Percentiles rank a stretch among this genome's conserved stretches.
phyloP scores from a whole-genome alignment of 202 grass and related monocot species.

The Digitaria exilis region DNA sequence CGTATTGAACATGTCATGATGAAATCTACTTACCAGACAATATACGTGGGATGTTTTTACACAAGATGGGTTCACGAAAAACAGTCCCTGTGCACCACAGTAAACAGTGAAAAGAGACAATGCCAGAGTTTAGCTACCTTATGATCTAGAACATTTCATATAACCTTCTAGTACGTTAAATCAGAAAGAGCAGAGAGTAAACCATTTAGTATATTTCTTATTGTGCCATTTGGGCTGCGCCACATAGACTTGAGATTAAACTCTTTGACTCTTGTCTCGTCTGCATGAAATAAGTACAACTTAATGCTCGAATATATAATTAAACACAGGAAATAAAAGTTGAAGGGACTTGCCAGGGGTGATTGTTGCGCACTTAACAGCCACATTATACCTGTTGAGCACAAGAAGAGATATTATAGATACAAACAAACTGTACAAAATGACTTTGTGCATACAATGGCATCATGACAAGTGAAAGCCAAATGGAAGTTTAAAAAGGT shows the following conservation, averaged over 20 bases:
- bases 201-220: conserved; percentile 93
- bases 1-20: background rate
- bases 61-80: conserved; percentile 90
- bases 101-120: conserved; percentile 4
- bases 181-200: conserved; percentile 34
- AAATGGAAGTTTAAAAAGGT: background rate
- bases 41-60: conserved; percentile 72
- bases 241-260: conserved; percentile 96
- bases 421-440: conserved; percentile 10
- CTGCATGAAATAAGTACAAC: conserved; percentile 42
- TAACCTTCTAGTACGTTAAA: background rate
- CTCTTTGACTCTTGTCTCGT: conserved; percentile 85
- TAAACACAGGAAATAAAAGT: conserved; percentile 25
- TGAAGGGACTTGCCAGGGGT: conserved; percentile 67
- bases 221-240: conserved; percentile 92
- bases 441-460: background rate
- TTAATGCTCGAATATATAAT: conserved; percentile 18
- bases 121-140: background rate
- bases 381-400: conserved; percentile 79
- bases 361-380: conserved; percentile 93
- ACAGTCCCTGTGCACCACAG: conserved; percentile 60
- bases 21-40: conserved; percentile 65
- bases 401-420: conserved; percentile 18
- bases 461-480: background rate
- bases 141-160: background rate